These are phyloP conservation scores for Bremia lactucae DNA, from an alignment of 352 stramenopile genomes.

Conservation along the genomic window DNA sequence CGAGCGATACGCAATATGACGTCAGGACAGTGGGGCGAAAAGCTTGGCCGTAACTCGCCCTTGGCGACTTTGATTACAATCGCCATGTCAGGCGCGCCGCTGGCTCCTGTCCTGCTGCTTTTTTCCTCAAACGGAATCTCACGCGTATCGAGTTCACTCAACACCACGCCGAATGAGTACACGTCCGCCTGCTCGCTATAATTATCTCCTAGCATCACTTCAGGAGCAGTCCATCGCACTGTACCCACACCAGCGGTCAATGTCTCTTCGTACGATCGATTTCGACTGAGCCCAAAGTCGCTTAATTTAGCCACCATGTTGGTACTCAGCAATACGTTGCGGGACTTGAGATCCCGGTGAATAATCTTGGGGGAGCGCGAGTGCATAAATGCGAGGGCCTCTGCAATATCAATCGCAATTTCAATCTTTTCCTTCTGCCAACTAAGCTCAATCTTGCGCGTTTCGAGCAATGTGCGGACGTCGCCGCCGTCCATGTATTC, in stretches of 20 bases:
- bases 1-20: constrained; percentile 66
- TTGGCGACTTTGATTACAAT: constrained; percentile 84
- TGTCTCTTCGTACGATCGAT: constrained; percentile 81
- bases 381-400: constrained; percentile 80
- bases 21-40: constrained; percentile 41
- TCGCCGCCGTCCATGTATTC: constrained; percentile 84
- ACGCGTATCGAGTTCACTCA: constrained; percentile 77
- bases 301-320: constrained; percentile 77
- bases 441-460: constrained; percentile 66
- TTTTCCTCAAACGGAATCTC: constrained; percentile 85
- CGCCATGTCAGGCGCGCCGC: constrained; percentile 61
- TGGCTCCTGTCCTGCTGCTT: constrained; percentile 46
- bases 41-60: constrained; percentile 68
- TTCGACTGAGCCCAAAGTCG: constrained; percentile 74
- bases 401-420: constrained; percentile 75
- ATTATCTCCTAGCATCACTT: constrained; percentile 84
- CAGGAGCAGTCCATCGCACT: constrained; percentile 76
- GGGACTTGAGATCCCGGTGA: constrained; percentile 76
- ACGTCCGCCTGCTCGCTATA: constrained; percentile 82
- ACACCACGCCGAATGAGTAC: constrained; percentile 83
- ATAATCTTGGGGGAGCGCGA: constrained; percentile 75
- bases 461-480: constrained; percentile 74
- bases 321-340: constrained; percentile 71
- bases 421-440: constrained; percentile 78
- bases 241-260: constrained; percentile 74